Evolutionary conservation across 192 early-diverging fungal genomes (phyloP), one percentile per base, ranked within the genome.

Genomic region (Chytriomyces hyalinus): DNA sequence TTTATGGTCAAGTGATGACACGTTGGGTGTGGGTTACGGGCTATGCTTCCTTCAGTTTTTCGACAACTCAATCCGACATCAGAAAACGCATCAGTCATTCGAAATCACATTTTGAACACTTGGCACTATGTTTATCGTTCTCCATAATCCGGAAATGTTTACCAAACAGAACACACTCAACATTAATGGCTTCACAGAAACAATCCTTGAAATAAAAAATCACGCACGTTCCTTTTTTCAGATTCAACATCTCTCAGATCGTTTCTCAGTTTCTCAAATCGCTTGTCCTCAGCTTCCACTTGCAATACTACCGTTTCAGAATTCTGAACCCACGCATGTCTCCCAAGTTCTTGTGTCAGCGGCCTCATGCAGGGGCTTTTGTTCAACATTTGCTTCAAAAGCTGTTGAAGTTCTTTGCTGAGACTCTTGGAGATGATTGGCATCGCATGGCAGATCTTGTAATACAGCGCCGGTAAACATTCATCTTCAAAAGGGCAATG

Each of bases 401-500:
- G 75, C 44, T 81, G 75, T 22, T 76, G 70, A 6, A 85, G 77
- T 47, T 61, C 49, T 26, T 49, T 47, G 6, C 78, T 78, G 13
- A 89, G 77, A 8, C 20, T 48, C 5, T 61, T 73, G 28, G 70
- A 64, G 15, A 84, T 72, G 4, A 64, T 20, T 5, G 78, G 69
- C 22, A 80, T 65, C n/a, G 83, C 78, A 0, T 53, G 11, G 45
- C 53, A 50, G 24, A 89, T 87, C 69, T 87, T 88, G 26, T 72
- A 48, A 67, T 80, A 84, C 15, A 89, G 76, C 4, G 36, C 60
- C 17, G 85, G 48, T 26, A 79, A 48, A 73, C 76, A 80, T 8
- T 83, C 81, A 46, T 88, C 85, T 61, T 81, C 78, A 65, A 86
- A 90, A 8, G 88, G 88, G 4, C 81, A 79, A 61, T 76, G 71